Evolutionary conservation across 2,329 filamentous ascomycete genomes (phyloP).

Genomic region (Nigrograna mackinnonii): DNA sequence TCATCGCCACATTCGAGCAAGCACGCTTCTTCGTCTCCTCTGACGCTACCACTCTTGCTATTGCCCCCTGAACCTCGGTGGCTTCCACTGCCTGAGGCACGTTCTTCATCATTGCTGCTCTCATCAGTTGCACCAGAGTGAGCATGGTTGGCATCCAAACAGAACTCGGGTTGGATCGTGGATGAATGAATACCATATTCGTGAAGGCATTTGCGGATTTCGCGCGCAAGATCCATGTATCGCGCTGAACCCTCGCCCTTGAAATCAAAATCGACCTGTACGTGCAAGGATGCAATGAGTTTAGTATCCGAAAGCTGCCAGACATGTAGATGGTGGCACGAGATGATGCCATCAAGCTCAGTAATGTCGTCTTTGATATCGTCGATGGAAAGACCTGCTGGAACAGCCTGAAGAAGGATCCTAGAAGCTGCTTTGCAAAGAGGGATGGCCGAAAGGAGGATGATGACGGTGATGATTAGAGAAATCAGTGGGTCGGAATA

Average conservation of each 20-base stretch:
- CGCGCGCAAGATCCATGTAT: conserved; percentile 89
- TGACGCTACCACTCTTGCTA: conserved; percentile 41
- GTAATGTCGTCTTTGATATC: conserved; percentile 94
- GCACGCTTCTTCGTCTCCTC: conserved; percentile 40
- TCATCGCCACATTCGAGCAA: conserved; percentile 49
- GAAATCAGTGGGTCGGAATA: conserved; percentile 94
- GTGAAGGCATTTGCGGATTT: conserved; percentile 86
- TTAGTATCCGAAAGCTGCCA: conserved; percentile 98
- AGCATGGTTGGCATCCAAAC: conserved; percentile 48
- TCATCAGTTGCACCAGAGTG: conserved; percentile 40
- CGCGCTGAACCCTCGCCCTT: conserved; percentile 74
- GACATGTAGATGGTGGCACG: conserved; percentile 94
- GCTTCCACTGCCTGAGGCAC: conserved; percentile 17
- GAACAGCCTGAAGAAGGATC: conserved; percentile 92
- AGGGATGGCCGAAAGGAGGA: conserved; percentile 73
- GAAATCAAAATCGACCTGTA: conserved; percentile 89
- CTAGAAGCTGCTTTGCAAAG: conserved; percentile 79
- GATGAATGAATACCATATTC: conserved; percentile 95
- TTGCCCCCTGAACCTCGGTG: conserved; percentile 19
- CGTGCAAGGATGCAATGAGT: conserved; percentile 88
- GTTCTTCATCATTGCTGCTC: conserved; percentile 31
- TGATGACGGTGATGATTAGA: conserved; percentile 84
- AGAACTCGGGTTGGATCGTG: conserved; percentile 93
- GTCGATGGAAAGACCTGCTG: conserved; percentile 82
- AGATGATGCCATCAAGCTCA: conserved; percentile 79